phyloP scores from a whole-genome alignment of 176 grass and related monocot species.

The Phyllostachys edulis region DNA sequence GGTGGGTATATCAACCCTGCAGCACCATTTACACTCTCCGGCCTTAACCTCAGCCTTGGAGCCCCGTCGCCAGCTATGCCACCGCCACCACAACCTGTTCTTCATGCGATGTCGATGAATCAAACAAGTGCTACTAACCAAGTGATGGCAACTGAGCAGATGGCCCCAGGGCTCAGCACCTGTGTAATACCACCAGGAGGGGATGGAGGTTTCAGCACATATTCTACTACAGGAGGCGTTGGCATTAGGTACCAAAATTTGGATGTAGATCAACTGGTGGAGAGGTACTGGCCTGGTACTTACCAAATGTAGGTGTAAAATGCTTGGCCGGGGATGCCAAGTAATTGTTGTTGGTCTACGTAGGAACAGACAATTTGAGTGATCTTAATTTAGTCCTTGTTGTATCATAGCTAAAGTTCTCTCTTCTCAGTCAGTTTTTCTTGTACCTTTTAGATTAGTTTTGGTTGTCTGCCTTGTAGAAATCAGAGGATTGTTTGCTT shows the following conservation, averaged over 20 bases:
- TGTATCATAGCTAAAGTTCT: constrained; percentile 31
- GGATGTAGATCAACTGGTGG: constrained; percentile 60
- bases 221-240: neutral
- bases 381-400: constrained; percentile 11
- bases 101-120: constrained; percentile 46
- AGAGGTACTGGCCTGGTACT: constrained; percentile 69
- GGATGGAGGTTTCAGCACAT: constrained; percentile 27
- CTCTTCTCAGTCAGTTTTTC: neutral
- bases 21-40: constrained; percentile 45
- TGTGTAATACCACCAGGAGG: constrained; percentile 24
- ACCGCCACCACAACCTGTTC: neutral
- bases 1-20: constrained; percentile 38
- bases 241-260: constrained; percentile 55
- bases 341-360: neutral
- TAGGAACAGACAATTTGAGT: constrained; percentile 17
- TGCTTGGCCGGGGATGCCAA: neutral
- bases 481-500: constrained; percentile 25
- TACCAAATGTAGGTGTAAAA: constrained; percentile 30
- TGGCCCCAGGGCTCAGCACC: constrained; percentile 4
- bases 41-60: constrained; percentile 67
- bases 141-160: constrained; percentile 20
- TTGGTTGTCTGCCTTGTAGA: constrained; percentile 25
- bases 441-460: constrained; percentile 31
- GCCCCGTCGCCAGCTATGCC: constrained; percentile 1
- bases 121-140: neutral